Evolutionary conservation across 176 grass and related monocot genomes (phyloP), one percentile per base, ranked within the genome.

Genomic region (Guadua angustifolia): DNA sequence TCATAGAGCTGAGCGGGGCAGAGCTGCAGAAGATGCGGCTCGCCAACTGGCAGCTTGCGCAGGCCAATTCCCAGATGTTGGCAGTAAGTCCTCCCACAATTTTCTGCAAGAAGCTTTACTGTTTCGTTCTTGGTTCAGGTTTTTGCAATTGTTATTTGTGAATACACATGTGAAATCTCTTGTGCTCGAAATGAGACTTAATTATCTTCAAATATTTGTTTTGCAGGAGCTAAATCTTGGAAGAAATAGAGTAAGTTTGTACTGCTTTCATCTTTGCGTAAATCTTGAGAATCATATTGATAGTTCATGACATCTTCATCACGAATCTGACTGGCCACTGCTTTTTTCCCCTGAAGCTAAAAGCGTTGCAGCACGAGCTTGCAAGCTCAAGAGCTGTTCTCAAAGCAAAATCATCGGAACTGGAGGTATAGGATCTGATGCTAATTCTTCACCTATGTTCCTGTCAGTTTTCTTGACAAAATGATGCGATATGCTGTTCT

Each of bases 361-460:
- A 91, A 83, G 51, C 11, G 4, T 46, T 85, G 69, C 89, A 89
- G 56, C 92, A 94, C 32, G 87, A 91, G 38, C 87, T 94, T 21
- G 69, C 53, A 7, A 92, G 87, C 77, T 79, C 79, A 4, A 89
- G 74, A 80, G 82, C 93, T 22, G 18, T 55, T 35, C 75, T 92
- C 65, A 80, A 78, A 85, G 38, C 17, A 14, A 92, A 90, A 88
- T 78, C 87, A 47, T 77, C 66, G 6, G 87, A 92, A 62, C 35
- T 89, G 47, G 85, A 90, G 92, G 89, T 94, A 35, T 53, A 25
- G 0, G 12, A 66, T 25, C 9, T 43, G 32, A 77, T 39, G 36
- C 53, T 71, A 32, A 36, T 52, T 45, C 7, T n/a, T 63, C 52
- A 17, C 15, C 38, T 36, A 32, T 2, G 3, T 59, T 39, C 29